Evolutionary conservation across 2,329 filamentous ascomycete genomes (phyloP).

Genomic region (Didymella glomerata): DNA sequence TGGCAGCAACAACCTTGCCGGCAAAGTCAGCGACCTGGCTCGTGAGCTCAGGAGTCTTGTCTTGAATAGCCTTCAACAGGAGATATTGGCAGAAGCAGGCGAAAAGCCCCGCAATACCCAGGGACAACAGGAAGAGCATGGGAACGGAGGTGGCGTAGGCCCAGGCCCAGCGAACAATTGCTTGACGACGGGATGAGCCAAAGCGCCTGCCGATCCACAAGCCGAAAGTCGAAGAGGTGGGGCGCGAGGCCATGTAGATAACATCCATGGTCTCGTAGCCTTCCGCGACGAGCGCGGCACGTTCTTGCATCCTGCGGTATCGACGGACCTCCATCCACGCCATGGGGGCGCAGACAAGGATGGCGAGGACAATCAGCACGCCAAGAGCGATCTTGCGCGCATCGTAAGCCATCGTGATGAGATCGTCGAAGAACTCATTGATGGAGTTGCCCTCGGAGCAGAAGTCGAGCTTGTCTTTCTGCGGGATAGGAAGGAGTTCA

Average conservation of each 20-base stretch:
- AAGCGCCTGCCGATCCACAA: constrained; percentile 74
- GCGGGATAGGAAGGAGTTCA: constrained; percentile 79
- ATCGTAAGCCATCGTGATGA: constrained; percentile 71
- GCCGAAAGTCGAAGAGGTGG: constrained; percentile 75
- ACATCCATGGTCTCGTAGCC: constrained; percentile 84
- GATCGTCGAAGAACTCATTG: constrained; percentile 79
- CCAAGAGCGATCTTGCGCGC: constrained; percentile 79
- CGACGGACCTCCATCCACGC: constrained; percentile 80
- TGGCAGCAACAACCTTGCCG: constrained; percentile 74
- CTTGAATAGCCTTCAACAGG: constrained; percentile 75
- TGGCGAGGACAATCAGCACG: constrained; percentile 74
- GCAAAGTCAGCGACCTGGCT: constrained; percentile 81
- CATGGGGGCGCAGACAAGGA: constrained; percentile 79
- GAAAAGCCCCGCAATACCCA: constrained; percentile 83
- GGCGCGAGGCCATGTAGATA: constrained; percentile 85
- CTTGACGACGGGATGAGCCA: constrained; percentile 69
- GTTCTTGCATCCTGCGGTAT: constrained; percentile 76
- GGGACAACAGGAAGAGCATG: constrained; percentile 84
- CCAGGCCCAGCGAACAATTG: constrained; percentile 81
- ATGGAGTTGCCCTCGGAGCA: constrained; percentile 87
- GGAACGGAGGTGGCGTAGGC: constrained; percentile 87
- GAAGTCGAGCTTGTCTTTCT: constrained; percentile 84
- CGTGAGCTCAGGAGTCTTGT: constrained; percentile 78
- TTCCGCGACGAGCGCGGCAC: constrained; percentile 71
- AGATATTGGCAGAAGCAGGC: constrained; percentile 84